Percentiles rank a stretch among this genome's conserved stretches.
Evolutionary conservation across 2,329 filamentous ascomycete species (phyloP).

Genomic region (Nothopassalora personata): DNA sequence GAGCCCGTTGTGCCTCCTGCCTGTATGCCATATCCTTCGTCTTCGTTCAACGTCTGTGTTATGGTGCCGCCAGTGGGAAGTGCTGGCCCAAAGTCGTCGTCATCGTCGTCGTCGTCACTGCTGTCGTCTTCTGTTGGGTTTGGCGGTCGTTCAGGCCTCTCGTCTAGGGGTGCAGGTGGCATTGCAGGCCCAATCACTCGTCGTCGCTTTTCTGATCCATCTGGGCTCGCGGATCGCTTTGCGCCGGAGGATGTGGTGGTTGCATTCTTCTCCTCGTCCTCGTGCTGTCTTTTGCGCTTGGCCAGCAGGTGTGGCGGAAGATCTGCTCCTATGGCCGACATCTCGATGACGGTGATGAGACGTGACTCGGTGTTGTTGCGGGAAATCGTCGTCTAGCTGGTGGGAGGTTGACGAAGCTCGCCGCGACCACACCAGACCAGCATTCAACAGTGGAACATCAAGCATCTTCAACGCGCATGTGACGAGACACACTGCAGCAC

Average conservation of each 20-base stretch:
- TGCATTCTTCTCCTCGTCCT: constrained; percentile 36
- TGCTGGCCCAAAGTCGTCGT: constrained; percentile 44
- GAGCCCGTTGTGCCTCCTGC: constrained; percentile 19
- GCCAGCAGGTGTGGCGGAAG: constrained; percentile 60
- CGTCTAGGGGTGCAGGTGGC: constrained; percentile 46
- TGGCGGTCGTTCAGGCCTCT: constrained; percentile 40
- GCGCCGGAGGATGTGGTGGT: constrained; percentile 36
- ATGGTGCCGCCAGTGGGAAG: constrained; percentile 30
- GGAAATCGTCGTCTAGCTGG: not conserved
- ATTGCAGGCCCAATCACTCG: constrained; percentile 53
- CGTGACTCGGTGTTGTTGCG: not conserved
- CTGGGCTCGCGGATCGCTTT: constrained; percentile 34
- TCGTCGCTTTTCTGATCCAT: constrained; percentile 46
- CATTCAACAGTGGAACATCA: not conserved
- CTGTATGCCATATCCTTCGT: constrained; percentile 26
- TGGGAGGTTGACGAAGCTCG: not conserved
- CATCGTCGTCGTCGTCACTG: constrained; percentile 32
- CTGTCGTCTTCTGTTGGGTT: constrained; percentile 27
- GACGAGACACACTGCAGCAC: not conserved
- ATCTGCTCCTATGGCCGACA: constrained; percentile 66
- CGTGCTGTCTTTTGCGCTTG: constrained; percentile 47
- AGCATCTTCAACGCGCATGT: not conserved
- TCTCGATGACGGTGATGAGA: constrained; percentile 32
- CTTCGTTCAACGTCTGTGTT: constrained; percentile 9
- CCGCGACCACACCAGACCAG: not conserved